A percentile compares a stretch with the other conserved stretches of the same genome.
phyloP scores from a whole-genome alignment of 768 basidiomycete species.

The Tricholoma furcatifolium region DNA sequence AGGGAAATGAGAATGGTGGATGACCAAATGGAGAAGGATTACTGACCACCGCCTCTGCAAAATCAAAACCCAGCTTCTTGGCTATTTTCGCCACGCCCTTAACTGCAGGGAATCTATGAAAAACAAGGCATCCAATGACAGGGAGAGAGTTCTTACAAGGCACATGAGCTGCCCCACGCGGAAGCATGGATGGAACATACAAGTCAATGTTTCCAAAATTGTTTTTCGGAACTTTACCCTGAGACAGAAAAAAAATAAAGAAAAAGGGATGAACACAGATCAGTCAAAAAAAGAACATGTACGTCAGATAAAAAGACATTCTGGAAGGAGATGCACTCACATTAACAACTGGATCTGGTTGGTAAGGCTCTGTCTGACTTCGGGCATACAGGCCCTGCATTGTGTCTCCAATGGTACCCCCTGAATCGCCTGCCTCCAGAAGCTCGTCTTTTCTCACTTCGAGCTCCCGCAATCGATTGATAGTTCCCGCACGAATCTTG shows the following conservation, averaged over 20 bases:
- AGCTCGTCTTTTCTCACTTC: slow-evolving; percentile 46
- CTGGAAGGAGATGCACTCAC: slow-evolving; percentile 44
- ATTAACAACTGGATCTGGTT: slow-evolving; percentile 78
- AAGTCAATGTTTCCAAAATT: slow-evolving; percentile 96
- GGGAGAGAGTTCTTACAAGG: slow-evolving; percentile 64
- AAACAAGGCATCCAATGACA: slow-evolving; percentile 2
- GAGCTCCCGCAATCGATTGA: slow-evolving; percentile 70
- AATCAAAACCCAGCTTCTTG: slow-evolving; percentile 81
- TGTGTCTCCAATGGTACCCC: slow-evolving; percentile 38
- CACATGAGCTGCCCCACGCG: slow-evolving; percentile 80
- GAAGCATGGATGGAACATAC: slow-evolving; percentile 94
- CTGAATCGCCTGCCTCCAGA: slow-evolving; percentile 35
- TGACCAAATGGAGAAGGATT: not conserved
- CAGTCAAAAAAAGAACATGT: slow-evolving; percentile 2
- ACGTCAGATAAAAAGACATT: not conserved
- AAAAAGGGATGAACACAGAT: not conserved
- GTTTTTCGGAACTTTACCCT: slow-evolving; percentile 95
- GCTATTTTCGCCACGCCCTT: slow-evolving; percentile 91
- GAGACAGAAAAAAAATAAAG: not conserved
- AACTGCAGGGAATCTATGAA: slow-evolving; percentile 39
- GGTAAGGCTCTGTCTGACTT: slow-evolving; percentile 80
- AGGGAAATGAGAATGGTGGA: not conserved
- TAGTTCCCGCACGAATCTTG: slow-evolving; percentile 81
- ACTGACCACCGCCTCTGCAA: slow-evolving; percentile 94
- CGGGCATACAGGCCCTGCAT: slow-evolving; percentile 89